Percentiles rank a stretch among this genome's conserved stretches.
Evolutionary conservation across 1,284 basidiomycete genomes (phyloP).

Genomic region (Papiliotrema fonsecae): DNA sequence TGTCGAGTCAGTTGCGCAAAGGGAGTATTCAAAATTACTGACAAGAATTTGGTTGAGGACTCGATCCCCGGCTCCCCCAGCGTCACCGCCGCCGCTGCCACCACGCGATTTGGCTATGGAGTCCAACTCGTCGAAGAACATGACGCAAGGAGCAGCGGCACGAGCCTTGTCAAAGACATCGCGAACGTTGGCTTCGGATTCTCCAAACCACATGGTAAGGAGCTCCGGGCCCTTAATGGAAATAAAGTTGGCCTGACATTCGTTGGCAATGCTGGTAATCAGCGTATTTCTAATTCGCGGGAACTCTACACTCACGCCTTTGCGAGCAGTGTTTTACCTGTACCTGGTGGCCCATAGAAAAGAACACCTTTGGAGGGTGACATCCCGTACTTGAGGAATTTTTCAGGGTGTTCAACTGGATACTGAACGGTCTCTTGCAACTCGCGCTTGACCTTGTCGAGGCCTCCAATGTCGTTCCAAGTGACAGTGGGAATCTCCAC

Average conservation of each 20-base stretch:
- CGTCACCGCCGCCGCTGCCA: conserved; percentile 71
- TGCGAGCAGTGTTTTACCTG: conserved; percentile 94
- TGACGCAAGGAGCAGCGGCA: conserved; percentile 96
- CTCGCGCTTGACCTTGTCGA: conserved; percentile 99
- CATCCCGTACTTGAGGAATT: conserved; percentile 99
- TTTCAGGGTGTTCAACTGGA: conserved; percentile 99
- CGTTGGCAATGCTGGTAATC: conserved; percentile 85
- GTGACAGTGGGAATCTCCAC: conserved; percentile 94
- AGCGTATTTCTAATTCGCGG: no score
- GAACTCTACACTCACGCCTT: conserved; percentile 88
- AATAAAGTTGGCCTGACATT: conserved; percentile 86
- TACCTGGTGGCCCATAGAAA: conserved; percentile 95
- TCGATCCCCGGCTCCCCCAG: conserved; percentile 92
- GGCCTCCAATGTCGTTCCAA: conserved; percentile 98
- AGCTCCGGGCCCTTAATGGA: conserved; percentile 81
- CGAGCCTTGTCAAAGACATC: conserved; percentile 99
- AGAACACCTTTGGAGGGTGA: conserved; percentile 98
- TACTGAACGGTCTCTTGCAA: conserved; percentile 99
- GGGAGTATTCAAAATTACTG: conserved; percentile 15
- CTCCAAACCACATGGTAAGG: conserved; percentile 99
- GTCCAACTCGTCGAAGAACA: conserved; percentile 99
- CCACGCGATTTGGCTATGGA: conserved; percentile 98
- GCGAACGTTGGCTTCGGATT: conserved; percentile 98
- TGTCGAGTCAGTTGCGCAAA: conserved; percentile 26
- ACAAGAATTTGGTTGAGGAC: conserved; percentile 89